These are phyloP conservation scores for Epithemia pelagica DNA, from an alignment of 108 stramenopile species.

Conservation along the genomic window DNA sequence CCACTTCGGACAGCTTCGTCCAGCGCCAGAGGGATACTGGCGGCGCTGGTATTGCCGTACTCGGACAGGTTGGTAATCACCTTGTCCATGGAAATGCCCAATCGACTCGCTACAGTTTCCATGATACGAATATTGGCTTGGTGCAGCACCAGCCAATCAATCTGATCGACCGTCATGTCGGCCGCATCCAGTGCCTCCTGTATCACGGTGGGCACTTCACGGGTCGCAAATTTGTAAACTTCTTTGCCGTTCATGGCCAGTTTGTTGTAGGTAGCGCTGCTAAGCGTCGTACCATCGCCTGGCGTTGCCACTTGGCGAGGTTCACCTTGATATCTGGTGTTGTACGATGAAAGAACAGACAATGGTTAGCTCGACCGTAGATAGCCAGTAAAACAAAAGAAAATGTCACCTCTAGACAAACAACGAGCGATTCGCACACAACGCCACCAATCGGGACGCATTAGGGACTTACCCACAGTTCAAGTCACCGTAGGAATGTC, in stretches of 20 bases:
- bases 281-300: slow-evolving; percentile 54
- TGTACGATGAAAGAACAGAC: not conserved
- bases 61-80: slow-evolving; percentile 85
- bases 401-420: too few species aligned
- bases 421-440: too few species aligned
- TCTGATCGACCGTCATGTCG: slow-evolving; percentile 80
- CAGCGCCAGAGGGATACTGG: slow-evolving; percentile 88
- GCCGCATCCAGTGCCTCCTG: slow-evolving; percentile 85
- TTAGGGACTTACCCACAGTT: slow-evolving; percentile 65
- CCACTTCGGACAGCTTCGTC: slow-evolving; percentile 89
- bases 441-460: too few species aligned
- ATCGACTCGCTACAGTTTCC: slow-evolving; percentile 87
- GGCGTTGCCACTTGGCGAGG: slow-evolving; percentile 64
- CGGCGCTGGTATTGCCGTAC: slow-evolving; percentile 95
- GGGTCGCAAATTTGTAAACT: slow-evolving; percentile 94
- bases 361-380: not conserved
- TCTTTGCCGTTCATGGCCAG: slow-evolving; percentile 91
- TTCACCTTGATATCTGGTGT: slow-evolving; percentile 57
- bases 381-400: too few species aligned
- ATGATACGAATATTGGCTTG: slow-evolving; percentile 98
- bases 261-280: slow-evolving; percentile 64
- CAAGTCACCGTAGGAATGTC: slow-evolving; percentile 74
- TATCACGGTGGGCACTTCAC: slow-evolving; percentile 88
- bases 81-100: slow-evolving; percentile 90
- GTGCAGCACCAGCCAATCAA: slow-evolving; percentile 92